Base-by-base conservation (phyloP, 768 basidiomycete genomes). In the Ephemerocybe angulata region DNA sequence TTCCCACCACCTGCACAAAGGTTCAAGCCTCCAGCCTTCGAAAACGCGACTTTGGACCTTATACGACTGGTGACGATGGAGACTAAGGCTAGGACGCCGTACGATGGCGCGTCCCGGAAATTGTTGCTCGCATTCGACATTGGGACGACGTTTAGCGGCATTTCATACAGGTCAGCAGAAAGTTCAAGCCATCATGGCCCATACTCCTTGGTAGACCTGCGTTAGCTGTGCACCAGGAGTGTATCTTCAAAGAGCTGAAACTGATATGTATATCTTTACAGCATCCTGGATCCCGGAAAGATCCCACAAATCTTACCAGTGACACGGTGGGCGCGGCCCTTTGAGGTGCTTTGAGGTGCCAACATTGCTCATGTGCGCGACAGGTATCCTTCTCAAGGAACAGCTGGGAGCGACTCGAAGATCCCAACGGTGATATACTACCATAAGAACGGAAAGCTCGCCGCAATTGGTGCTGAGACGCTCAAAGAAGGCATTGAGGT, bases 281-380 rank as follows among this genome's bases (percentile, higher is more conserved):
- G 67, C 28, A 61, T 68, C 25, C 54, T 68, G 13, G 62, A 66
- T 53, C 64, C 62, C n/a, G 64, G 63, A 29, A 46, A 63, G 37
- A 54, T 61, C n/a, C 64, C 67, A 46, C 33, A 35, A 35, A 35
- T 35, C 33, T 35, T 35, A 35, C 33, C 33, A 8, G 33, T 35
- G 33, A 35, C 33, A 8, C 8, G 33, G 33, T 35, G 33, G 10
- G 33, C 8, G 33, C 17, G 8, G 17, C 8, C 17, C 10, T 35
- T 35, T 35, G 62, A 63, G 35, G 63, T 64, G 52, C 56, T 58
- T 31, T 63, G 63, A 28, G 63, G 63, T 24, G 62, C 60, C 33
- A 62, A 61, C 63, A 65, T 57, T 33, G 24, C 58, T 30, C 21
- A 37, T 35, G 33, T 35, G 17, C 41, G 17, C 33, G 33, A 35